Evolutionary conservation across 306 rosid species (phyloP).

Genomic region (Mimosa bimucronata): DNA sequence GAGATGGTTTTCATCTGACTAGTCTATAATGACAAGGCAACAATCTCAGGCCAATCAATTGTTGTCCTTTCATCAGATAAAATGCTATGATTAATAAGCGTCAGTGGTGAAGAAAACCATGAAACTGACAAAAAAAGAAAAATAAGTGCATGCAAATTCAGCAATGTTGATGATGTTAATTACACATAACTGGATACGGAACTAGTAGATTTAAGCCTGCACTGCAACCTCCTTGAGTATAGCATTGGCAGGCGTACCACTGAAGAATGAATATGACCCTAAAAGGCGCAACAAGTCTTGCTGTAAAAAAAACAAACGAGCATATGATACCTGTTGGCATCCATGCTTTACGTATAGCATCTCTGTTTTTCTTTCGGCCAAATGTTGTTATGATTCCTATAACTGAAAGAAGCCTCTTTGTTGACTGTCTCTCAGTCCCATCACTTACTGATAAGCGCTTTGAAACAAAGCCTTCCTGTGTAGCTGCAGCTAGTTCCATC

Average conservation of each 20-base stretch:
- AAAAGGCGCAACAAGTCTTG: not conserved
- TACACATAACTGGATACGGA: constrained; percentile 23
- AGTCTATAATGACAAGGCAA: constrained; percentile 3
- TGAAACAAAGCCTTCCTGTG: constrained; percentile 63
- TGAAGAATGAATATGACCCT: constrained; percentile 14
- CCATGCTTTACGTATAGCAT: constrained; percentile 81
- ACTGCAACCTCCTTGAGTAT: constrained; percentile 5
- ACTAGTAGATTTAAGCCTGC: constrained; percentile 25
- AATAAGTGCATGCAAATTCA: constrained; percentile 11
- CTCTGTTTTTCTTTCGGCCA: constrained; percentile 66
- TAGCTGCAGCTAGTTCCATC: constrained; percentile 67
- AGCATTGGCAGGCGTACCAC: constrained; percentile 15
- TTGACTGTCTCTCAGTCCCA: constrained; percentile 41
- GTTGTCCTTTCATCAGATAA: constrained; percentile 30
- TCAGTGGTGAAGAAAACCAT: constrained; percentile 16
- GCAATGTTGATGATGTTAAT: not conserved
- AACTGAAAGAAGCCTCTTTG: constrained; percentile 57
- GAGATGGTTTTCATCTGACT: not conserved
- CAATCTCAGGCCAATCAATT: constrained; percentile 23
- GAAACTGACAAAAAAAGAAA: constrained; percentile 13
- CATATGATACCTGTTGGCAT: constrained; percentile 65
- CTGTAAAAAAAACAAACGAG: constrained; percentile 16
- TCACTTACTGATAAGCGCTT: constrained; percentile 41
- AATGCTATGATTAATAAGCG: constrained; percentile 21
- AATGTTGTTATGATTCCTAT: constrained; percentile 71